A percentile compares a stretch with the other conserved stretches of the same genome.
These are phyloP conservation scores for Piper betle DNA, from an alignment of 164 flowering plant genomes.

Conservation along the genomic window DNA sequence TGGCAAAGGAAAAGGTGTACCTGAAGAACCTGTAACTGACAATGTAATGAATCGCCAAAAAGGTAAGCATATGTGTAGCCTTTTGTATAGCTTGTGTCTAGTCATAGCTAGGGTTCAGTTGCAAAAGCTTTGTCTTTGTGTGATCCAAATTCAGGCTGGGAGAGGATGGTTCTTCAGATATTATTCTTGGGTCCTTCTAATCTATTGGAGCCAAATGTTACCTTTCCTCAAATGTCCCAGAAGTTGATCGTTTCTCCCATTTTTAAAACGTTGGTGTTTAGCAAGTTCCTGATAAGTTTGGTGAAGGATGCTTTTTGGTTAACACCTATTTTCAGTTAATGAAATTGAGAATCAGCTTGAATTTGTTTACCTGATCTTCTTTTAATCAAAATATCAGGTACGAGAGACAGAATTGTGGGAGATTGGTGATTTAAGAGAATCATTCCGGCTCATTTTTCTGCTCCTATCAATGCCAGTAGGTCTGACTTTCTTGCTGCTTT, in stretches of 20 bases:
- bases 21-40: constrained; percentile 74
- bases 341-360: neutral
- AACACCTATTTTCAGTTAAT: neutral
- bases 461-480: constrained; percentile 67
- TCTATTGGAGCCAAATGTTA: constrained; percentile 77
- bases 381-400: constrained; percentile 28
- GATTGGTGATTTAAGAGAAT: constrained; percentile 90
- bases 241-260: constrained; percentile 96
- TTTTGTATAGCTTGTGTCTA: neutral
- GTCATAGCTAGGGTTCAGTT: neutral
- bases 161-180: constrained; percentile 98
- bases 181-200: constrained; percentile 94
- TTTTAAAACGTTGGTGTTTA: constrained; percentile 88
- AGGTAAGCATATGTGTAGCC: constrained; percentile 27
- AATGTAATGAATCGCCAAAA: constrained; percentile 65
- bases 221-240: constrained; percentile 94
- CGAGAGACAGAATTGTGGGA: constrained; percentile 56
- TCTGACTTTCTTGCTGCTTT: constrained; percentile 87
- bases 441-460: constrained; percentile 94
- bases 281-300: constrained; percentile 98
- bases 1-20: constrained; percentile 80
- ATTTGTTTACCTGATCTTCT: neutral
- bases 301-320: neutral
- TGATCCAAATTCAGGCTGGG: constrained; percentile 58
- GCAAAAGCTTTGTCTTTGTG: neutral